A percentile compares a stretch with the other conserved stretches of the same genome.
These are phyloP conservation scores for Aspergillus pseudotamarii DNA, from an alignment of 2,329 filamentous ascomycete species.

Conservation along the genomic window DNA sequence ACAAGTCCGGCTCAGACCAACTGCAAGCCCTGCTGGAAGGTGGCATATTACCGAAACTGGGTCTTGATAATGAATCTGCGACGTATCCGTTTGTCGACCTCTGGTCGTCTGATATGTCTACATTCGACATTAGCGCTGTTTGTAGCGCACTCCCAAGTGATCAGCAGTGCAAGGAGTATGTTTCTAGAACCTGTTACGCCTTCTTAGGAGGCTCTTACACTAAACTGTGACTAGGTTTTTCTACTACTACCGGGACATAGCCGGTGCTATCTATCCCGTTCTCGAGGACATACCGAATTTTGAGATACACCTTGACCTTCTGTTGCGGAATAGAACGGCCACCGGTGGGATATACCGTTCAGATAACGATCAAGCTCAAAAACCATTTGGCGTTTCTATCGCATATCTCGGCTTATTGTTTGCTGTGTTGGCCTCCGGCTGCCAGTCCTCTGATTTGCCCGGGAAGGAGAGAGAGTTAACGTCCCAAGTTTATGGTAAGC, in stretches of 20 bases:
- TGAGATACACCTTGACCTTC: slow-evolving; percentile 56
- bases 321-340: slow-evolving; percentile 56
- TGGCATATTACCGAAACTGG: slow-evolving; percentile 64
- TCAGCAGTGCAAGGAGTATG: slow-evolving; percentile 57
- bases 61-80: slow-evolving; percentile 65
- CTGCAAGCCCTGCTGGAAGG: slow-evolving; percentile 61
- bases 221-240: slow-evolving; percentile 50
- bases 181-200: slow-evolving; percentile 4
- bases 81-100: slow-evolving; percentile 68
- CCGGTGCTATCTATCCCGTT: slow-evolving; percentile 63
- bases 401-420: slow-evolving; percentile 64
- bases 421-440: slow-evolving; percentile 64
- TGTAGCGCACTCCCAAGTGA: slow-evolving; percentile 62
- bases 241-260: slow-evolving; percentile 59
- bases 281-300: slow-evolving; percentile 59
- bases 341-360: slow-evolving; percentile 46
- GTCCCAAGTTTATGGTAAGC: slow-evolving; percentile 63
- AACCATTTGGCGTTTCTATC: slow-evolving; percentile 60
- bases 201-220: background rate
- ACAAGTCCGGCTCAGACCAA: slow-evolving; percentile 53
- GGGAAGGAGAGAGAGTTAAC: slow-evolving; percentile 64
- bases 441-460: slow-evolving; percentile 61
- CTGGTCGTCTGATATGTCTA: slow-evolving; percentile 64
- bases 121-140: slow-evolving; percentile 60
- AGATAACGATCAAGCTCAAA: slow-evolving; percentile 53